These are phyloP conservation scores for Aspergillus wentii DNA, from an alignment of 495 filamentous ascomycete species.

Conservation along the genomic window DNA sequence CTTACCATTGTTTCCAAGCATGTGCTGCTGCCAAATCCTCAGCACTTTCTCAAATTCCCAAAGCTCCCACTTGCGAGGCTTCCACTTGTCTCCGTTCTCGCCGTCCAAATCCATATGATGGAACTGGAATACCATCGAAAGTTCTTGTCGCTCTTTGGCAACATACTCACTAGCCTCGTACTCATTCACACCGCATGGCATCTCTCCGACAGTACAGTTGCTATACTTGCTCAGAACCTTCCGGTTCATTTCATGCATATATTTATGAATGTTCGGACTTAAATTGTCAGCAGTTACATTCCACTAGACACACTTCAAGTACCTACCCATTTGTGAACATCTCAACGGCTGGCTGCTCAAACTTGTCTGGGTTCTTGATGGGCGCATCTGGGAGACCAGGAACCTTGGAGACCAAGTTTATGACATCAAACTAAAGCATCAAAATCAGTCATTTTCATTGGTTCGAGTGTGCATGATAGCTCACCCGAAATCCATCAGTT, in stretches of 20 bases:
- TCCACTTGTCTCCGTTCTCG: slow-evolving; percentile 11
- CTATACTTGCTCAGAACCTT: slow-evolving; percentile 55
- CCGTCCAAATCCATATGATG: slow-evolving; percentile 28
- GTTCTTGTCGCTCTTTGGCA: slow-evolving; percentile 40
- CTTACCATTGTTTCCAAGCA: slow-evolving; percentile 22
- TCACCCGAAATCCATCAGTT: slow-evolving; percentile 55
- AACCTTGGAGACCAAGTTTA: slow-evolving; percentile 59
- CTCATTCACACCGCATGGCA: slow-evolving; percentile 47
- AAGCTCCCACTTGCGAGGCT: slow-evolving; percentile 33
- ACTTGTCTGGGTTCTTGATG: slow-evolving; percentile 31
- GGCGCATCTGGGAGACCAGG: slow-evolving; percentile 52
- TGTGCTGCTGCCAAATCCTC: slow-evolving; percentile 52
- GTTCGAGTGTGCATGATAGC: not conserved
- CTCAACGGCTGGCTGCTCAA: slow-evolving; percentile 39
- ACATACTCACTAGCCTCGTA: slow-evolving; percentile 49
- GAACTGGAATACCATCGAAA: slow-evolving; percentile 66
- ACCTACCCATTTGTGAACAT: slow-evolving; percentile 47
- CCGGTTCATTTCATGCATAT: slow-evolving; percentile 51
- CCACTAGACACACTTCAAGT: too few species aligned
- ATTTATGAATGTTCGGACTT: slow-evolving; percentile 56
- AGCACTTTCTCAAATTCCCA: slow-evolving; percentile 42
- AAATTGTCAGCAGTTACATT: not conserved
- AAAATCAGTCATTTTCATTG: not conserved
- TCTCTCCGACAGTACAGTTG: slow-evolving; percentile 61
- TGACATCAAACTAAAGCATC: slow-evolving; percentile 47